Evolutionary conservation across 805 yeast species (phyloP).

Genomic region (Hanseniaspora hatyaiensis): DNA sequence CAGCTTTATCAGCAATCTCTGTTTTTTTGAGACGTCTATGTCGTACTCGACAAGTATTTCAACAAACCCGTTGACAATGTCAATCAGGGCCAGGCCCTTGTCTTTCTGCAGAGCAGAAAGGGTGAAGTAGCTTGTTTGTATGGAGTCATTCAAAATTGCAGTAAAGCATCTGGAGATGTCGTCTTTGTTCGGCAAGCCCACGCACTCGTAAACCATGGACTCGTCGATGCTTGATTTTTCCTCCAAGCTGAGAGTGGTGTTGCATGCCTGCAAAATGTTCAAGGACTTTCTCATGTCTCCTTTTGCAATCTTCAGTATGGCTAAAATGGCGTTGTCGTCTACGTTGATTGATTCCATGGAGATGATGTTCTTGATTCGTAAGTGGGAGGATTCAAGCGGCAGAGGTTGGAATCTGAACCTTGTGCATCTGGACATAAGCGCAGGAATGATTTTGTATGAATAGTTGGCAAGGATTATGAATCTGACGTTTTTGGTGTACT

Average conservation of each 20-base stretch:
- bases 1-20: constrained; percentile 53
- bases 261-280: constrained; percentile 88
- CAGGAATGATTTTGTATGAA: constrained; percentile 91
- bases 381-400: constrained; percentile 50
- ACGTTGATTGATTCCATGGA: constrained; percentile 54
- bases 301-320: constrained; percentile 60
- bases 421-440: constrained; percentile 86
- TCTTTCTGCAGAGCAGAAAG: constrained; percentile 50
- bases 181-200: constrained; percentile 88
- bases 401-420: constrained; percentile 87
- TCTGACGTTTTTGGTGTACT: constrained; percentile 86
- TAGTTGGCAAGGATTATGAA: constrained; percentile 93
- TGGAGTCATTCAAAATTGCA: constrained; percentile 73
- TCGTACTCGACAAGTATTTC: constrained; percentile 60
- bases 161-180: constrained; percentile 68
- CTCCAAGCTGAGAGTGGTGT: constrained; percentile 49
- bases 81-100: constrained; percentile 85
- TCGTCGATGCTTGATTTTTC: constrained; percentile 36
- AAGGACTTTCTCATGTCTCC: constrained; percentile 96
- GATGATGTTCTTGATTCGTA: constrained; percentile 58
- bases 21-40: constrained; percentile 42
- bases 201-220: constrained; percentile 79
- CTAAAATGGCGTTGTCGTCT: constrained; percentile 44
- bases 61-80: constrained; percentile 64
- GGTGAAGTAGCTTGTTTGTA: constrained; percentile 65